A percentile compares a stretch with the other conserved stretches of the same genome.
These are phyloP conservation scores for Stropharia rugosoannulata DNA, from an alignment of 768 basidiomycete species.

Conservation along the genomic window DNA sequence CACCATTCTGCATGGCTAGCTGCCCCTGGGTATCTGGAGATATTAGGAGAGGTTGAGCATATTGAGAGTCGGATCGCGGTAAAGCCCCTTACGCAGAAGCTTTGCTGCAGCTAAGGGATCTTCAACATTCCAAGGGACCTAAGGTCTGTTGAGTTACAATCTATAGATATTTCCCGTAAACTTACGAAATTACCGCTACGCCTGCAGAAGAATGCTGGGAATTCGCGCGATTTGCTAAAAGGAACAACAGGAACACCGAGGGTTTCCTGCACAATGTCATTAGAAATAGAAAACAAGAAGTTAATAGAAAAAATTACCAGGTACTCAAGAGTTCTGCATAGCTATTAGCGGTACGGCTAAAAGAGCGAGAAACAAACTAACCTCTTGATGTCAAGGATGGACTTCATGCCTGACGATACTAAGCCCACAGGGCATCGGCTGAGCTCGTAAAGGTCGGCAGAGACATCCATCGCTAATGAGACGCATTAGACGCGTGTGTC, in stretches of 20 bases:
- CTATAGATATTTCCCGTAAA: neutral
- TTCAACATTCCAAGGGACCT: conserved; percentile 81
- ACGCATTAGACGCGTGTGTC: neutral
- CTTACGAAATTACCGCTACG: conserved; percentile 77
- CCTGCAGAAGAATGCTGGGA: conserved; percentile 93
- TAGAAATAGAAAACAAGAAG: neutral
- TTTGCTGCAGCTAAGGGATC: conserved; percentile 67
- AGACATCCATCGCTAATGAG: conserved; percentile 83
- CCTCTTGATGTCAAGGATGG: conserved; percentile 91
- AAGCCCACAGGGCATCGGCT: conserved; percentile 88
- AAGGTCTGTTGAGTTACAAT: neutral
- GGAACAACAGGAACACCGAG: conserved; percentile 90
- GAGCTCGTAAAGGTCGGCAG: conserved; percentile 90
- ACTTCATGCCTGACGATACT: conserved; percentile 92
- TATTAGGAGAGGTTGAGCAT: neutral
- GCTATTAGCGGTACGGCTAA: neutral
- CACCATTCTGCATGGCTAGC: conserved; percentile 74
- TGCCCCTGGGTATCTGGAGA: conserved; percentile 63
- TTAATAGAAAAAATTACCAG: conserved; percentile 42
- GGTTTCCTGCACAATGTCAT: conserved; percentile 66
- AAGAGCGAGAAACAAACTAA: conserved; percentile 22
- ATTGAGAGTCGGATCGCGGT: neutral
- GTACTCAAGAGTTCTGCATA: conserved; percentile 71
- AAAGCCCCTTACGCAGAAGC: conserved; percentile 60
- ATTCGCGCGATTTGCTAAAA: conserved; percentile 73